phyloP scores from a whole-genome alignment of 2,329 filamentous ascomycete genomes.

The Lachnellula suecica region DNA sequence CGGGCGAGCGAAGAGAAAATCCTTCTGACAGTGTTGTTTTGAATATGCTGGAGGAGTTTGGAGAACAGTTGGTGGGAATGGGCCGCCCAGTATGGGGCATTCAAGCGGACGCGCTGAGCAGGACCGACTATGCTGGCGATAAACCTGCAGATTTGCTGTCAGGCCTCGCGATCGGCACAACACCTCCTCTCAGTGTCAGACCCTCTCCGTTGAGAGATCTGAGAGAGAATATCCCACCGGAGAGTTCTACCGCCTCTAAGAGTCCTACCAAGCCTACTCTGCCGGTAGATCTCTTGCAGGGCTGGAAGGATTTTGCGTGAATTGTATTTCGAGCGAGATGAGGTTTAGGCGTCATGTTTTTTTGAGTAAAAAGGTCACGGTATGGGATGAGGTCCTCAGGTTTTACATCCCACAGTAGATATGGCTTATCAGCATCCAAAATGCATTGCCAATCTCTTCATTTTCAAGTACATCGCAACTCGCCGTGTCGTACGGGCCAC shows the following conservation, averaged over 20 bases:
- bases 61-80: slow-evolving; percentile 13
- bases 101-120: slow-evolving; percentile 21
- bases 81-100: slow-evolving; percentile 21
- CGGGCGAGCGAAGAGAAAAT: slow-evolving; percentile 5
- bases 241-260: not conserved
- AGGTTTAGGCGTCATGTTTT: no score
- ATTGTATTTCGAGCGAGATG: no score
- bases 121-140: slow-evolving; percentile 16
- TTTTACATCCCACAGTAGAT: no score
- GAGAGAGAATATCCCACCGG: not conserved
- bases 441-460: no score
- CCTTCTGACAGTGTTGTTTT: slow-evolving; percentile 9
- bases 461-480: no score
- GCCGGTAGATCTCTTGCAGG: no score
- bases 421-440: no score
- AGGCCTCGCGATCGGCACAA: not conserved
- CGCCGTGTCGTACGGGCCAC: no score
- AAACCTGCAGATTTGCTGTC: not conserved
- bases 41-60: slow-evolving; percentile 19
- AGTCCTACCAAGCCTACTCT: not conserved
- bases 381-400: no score
- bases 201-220: not conserved
- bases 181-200: not conserved
- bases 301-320: no score
- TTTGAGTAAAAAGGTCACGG: no score